Evolutionary conservation across 495 filamentous ascomycete genomes (phyloP), one percentile per base, ranked within the genome.

Genomic region (Daldinia bambusicola): DNA sequence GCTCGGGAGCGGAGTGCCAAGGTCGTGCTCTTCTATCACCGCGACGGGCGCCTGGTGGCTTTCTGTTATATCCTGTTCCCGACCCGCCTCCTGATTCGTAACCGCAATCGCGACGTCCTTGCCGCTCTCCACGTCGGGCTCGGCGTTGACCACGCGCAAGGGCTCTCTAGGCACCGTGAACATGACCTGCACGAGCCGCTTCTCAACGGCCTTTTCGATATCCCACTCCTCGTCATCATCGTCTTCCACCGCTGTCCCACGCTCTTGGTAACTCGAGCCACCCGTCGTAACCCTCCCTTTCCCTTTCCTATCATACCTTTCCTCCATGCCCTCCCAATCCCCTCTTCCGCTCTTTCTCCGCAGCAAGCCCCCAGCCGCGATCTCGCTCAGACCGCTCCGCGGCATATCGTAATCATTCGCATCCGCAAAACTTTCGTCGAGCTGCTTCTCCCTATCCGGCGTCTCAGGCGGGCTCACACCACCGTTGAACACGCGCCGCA

Each of bases 131-230:
- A 76, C 83, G 81, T 79, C 82, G 62, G 80, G 80, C 77, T 81
- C 83, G 66, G 83, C 88, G 81, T 98, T 98, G 8, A 97, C 94
- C 12, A 98, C 93, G 55, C 95, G 83, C 71, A 98, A 76, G 77
- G 85, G 88, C 81, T 93, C 90, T 77, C 88, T 91, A 53, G 95
- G 95, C 63, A 97, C 92, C 0, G 94, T 97, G 78, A 96, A 98
- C 83, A 96, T 96, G 67, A 96, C 87, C 80, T 98, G 95, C 66
- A 98, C 94, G 14, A 92, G 85, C 48, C 93, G 79, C 56, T 86
- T 87, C 79, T 94, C 89, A 1, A 91, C 91, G 6, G 92, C 93
- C 50, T 86, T 86, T 77, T 98, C 95, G 37, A 97, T 86, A 75
- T 97, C 94, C 94, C 94, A 97, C 55, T 97, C 94, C 4, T 89